Conservation (phyloP, 1,139 yeast species). For the Debaryomyces sp. region DNA sequence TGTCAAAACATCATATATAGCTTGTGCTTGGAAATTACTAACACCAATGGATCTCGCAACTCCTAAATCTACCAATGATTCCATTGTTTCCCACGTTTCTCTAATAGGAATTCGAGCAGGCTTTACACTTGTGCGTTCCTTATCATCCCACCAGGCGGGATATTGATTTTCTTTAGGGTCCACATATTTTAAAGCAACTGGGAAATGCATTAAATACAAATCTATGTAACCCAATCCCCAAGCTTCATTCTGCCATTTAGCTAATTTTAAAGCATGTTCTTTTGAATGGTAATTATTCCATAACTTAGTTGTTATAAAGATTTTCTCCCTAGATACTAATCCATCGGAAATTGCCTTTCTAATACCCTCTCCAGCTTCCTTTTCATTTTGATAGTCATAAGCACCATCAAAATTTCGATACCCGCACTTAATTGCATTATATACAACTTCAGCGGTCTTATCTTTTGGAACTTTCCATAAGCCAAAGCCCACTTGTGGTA, state of each 20-base stretch:
- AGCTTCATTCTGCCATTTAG: slow-evolving; percentile 16
- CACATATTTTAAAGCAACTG: slow-evolving; percentile 7
- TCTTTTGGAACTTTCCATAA: slow-evolving; percentile 69
- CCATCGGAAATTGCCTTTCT: slow-evolving; percentile 46
- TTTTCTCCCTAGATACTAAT: slow-evolving; percentile 56
- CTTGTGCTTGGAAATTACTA: slow-evolving; percentile 43
- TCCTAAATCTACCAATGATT: slow-evolving; percentile 31
- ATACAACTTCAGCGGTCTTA: slow-evolving; percentile 58
- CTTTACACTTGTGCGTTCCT: slow-evolving; percentile 5
- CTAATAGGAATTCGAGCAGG: slow-evolving; percentile 5
- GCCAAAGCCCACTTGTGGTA: slow-evolving; percentile 72
- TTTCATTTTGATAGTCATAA: slow-evolving; percentile 59
- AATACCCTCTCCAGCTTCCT: slow-evolving; percentile 58
- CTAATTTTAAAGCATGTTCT: slow-evolving; percentile 3
- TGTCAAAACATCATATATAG: slow-evolving; percentile 4
- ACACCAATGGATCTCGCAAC: slow-evolving; percentile 50
- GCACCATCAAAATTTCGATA: slow-evolving; percentile 76
- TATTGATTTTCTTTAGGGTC: slow-evolving; percentile 2
- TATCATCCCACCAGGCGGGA: slow-evolving; percentile 9
- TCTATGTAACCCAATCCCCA: slow-evolving; percentile 20
- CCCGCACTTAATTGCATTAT: slow-evolving; percentile 60
- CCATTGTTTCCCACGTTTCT: slow-evolving; percentile 53
- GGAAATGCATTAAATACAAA: slow-evolving; percentile 19
- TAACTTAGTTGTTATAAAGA: slow-evolving; percentile 73
- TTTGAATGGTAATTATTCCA: slow-evolving; percentile 58